phyloP scores from a whole-genome alignment of 2,329 filamentous ascomycete species.

The Hypomyces rosellus region DNA sequence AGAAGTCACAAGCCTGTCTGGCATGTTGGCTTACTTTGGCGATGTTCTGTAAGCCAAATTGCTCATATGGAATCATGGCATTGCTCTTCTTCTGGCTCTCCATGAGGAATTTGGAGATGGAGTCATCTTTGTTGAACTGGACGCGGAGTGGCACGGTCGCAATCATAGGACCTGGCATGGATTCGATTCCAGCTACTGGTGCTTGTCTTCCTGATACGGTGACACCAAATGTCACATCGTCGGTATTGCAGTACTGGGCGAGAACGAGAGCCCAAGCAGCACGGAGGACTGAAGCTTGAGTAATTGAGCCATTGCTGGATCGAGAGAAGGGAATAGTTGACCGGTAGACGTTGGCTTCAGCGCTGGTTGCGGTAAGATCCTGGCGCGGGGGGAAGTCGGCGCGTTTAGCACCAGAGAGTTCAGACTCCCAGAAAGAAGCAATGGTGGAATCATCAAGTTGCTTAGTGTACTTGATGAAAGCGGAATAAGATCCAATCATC shows the following conservation, averaged over 20 bases:
- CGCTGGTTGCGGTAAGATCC: not conserved
- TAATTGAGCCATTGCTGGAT: not conserved
- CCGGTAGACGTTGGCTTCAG: no score
- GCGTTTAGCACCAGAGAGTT: not conserved
- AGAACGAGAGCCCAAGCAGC: slow-evolving; percentile 8
- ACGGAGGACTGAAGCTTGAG: slow-evolving; percentile 5
- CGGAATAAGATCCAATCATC: not conserved
- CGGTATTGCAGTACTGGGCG: slow-evolving; percentile 8
- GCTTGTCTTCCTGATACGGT: slow-evolving; percentile 15
- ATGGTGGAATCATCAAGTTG: not conserved
- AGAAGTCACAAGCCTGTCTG: slow-evolving; percentile 3
- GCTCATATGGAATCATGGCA: slow-evolving; percentile 6
- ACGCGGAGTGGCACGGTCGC: slow-evolving; percentile 14
- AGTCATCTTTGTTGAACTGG: slow-evolving; percentile 6
- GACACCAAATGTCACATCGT: slow-evolving; percentile 12
- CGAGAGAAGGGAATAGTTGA: not conserved
- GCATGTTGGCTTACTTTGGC: slow-evolving; percentile 1
- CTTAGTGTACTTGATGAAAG: not conserved
- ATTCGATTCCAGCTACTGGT: not conserved
- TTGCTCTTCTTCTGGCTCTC: slow-evolving; percentile 12
- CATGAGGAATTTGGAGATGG: slow-evolving; percentile 8
- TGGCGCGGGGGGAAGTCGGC: not conserved
- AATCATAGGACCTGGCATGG: slow-evolving; percentile 1
- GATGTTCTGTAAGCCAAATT: slow-evolving; percentile 9
- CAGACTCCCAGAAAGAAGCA: not conserved